These are phyloP conservation scores for Daldinia sp. DNA, from an alignment of 2,329 filamentous ascomycete genomes.

Conservation along the genomic window DNA sequence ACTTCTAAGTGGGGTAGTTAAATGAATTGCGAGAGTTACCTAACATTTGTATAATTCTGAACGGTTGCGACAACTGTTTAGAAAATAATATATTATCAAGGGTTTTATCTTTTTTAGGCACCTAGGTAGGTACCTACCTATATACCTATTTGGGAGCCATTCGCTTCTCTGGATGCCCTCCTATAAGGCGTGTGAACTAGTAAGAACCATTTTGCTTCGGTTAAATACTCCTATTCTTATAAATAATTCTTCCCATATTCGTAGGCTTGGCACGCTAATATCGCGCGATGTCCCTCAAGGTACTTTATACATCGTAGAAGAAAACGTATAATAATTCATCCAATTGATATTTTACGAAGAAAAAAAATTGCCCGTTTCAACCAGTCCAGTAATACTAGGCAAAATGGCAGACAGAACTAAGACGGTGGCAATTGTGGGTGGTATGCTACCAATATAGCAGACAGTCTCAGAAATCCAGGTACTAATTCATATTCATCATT, in stretches of 20 bases:
- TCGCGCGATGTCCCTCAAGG: slow-evolving; percentile 1
- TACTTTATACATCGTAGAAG: background rate
- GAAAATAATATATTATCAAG: too few species aligned
- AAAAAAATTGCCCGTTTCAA: background rate
- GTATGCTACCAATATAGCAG: background rate
- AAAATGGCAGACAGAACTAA: background rate
- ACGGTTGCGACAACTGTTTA: background rate
- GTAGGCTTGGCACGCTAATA: background rate
- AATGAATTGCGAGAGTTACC: background rate
- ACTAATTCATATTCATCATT: background rate
- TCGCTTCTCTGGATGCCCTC: too few species aligned
- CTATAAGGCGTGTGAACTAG: background rate
- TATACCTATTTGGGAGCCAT: too few species aligned
- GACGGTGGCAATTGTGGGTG: background rate
- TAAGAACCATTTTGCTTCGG: background rate
- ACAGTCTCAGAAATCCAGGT: background rate
- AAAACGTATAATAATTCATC: background rate
- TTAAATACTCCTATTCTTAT: background rate
- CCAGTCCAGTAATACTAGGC: background rate
- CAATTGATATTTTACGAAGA: background rate
- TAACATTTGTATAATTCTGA: background rate
- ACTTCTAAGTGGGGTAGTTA: background rate
- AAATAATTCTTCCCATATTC: background rate
- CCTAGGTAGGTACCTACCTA: too few species aligned
- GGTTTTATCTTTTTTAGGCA: too few species aligned